Percentiles rank a stretch among this genome's conserved stretches.
phyloP scores from a whole-genome alignment of 805 yeast genomes.

The Candida rishiriensis region DNA sequence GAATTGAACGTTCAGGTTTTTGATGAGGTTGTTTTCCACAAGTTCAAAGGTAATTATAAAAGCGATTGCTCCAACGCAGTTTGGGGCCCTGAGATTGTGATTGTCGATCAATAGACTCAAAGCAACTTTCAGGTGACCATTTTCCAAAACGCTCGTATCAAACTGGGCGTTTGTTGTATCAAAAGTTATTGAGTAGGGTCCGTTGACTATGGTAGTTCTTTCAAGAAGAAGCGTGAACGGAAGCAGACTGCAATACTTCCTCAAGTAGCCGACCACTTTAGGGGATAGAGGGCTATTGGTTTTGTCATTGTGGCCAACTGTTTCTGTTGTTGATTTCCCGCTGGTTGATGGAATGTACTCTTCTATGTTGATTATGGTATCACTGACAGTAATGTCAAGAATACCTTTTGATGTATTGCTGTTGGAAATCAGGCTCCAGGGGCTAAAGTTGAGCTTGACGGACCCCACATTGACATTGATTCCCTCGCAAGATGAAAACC shows the following conservation, averaged over 20 bases:
- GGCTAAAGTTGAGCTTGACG: slow-evolving; percentile 13
- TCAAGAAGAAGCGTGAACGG: background rate
- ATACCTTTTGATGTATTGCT: background rate
- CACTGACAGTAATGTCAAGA: background rate
- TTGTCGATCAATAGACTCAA: background rate
- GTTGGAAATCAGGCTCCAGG: slow-evolving; percentile 10
- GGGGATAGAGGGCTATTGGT: background rate
- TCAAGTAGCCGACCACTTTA: background rate
- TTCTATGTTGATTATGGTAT: background rate
- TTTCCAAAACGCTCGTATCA: background rate
- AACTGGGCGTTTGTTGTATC: background rate
- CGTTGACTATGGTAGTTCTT: background rate
- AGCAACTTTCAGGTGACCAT: background rate
- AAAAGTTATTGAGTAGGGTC: background rate
- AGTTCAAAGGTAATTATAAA: background rate
- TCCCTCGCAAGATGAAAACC: background rate
- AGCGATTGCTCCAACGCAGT: background rate
- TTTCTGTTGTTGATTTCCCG: background rate
- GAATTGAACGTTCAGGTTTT: slow-evolving; percentile 1
- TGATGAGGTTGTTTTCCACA: background rate
- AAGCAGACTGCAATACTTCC: background rate
- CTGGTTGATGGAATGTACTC: background rate
- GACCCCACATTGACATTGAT: slow-evolving; percentile 10
- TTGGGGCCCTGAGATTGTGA: background rate
- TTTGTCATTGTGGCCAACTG: background rate